These are phyloP conservation scores for Pseudogymnoascus sp. DNA, from an alignment of 2,329 filamentous ascomycete genomes.

Conservation along the genomic window DNA sequence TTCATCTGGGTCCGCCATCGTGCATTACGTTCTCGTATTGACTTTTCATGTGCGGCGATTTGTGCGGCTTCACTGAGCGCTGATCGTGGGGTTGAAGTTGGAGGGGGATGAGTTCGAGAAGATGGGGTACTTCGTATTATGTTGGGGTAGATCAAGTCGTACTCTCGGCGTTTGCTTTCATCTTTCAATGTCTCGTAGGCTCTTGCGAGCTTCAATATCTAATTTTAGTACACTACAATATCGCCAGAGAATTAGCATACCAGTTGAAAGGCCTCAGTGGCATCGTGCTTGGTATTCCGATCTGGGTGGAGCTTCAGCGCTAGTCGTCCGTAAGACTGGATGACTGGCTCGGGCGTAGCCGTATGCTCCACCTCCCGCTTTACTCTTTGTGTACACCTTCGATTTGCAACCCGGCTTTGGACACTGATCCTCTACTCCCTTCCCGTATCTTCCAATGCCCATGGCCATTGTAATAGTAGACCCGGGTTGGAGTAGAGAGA, in stretches of 20 bases:
- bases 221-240: constrained; percentile 8
- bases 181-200: constrained; percentile 32
- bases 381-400: too few relatives aligned
- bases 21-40: constrained; percentile 24
- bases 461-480: too few relatives aligned
- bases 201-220: constrained; percentile 22
- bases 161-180: constrained; percentile 24
- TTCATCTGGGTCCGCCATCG: constrained; percentile 24
- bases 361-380: constrained; percentile 25
- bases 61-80: constrained; percentile 19
- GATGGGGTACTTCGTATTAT: constrained; percentile 12
- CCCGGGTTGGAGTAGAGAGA: too few relatives aligned
- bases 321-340: constrained; percentile 27
- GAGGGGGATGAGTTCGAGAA: background rate
- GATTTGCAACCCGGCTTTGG: too few relatives aligned
- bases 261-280: constrained; percentile 29
- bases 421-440: too few relatives aligned
- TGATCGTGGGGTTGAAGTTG: background rate
- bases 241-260: constrained; percentile 20
- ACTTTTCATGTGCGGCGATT: constrained; percentile 24
- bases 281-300: constrained; percentile 23
- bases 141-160: constrained; percentile 27
- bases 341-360: constrained; percentile 23
- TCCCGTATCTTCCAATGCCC: too few relatives aligned
- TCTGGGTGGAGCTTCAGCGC: constrained; percentile 32